Evolutionary conservation across 495 filamentous ascomycete species (phyloP), one percentile per base, ranked within the genome.

Genomic region (Aspergillus biplanus): DNA sequence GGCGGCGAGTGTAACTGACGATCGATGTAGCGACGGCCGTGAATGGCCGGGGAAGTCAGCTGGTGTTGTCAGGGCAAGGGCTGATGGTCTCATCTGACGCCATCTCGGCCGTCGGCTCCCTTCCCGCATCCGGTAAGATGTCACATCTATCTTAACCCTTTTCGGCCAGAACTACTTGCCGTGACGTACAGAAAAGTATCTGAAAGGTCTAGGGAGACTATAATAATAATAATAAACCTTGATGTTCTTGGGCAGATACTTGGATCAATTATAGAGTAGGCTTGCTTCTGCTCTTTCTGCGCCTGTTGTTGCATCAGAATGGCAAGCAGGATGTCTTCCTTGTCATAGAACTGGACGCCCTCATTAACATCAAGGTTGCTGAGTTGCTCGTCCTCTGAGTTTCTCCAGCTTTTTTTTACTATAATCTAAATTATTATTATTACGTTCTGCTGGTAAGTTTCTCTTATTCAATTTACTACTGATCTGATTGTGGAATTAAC

Each of bases 341-440:
- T 83, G 62, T 90, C 88, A 59, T 90, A 88, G 62, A 87, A 88
- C 67, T 96, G 90, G 8, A 80, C 85, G 7, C 92, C 91, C 66
- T 92, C 91, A 66, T 96, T 93, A 0, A 97, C 91, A 2, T 96
- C 95, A 73, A 92, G 98, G 70, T 99, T 94, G 47, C 87, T 81
- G 35, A 98, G 79, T 7, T 87, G 80, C 67, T 97, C 92, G 5
- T 94, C 95, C 47, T 97, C 93, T 0, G 86, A 83, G 65, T 97
- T 94, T 6, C 80, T 85, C 95, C 95, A 98, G 7, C 76, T 27
- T 82, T 64, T 88, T 84, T 66, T 87, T 85, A 7, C 86, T 83
- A 56, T 80, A 78, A 53, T 76, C 73, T 0, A 71, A 69, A 6
- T 74, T 69, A 52, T 74, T 67, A 1, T 68, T 74, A 63, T 75